Evolutionary conservation across 2,329 filamentous ascomycete species (phyloP).

Genomic region (Cladophialophora chaetospira): DNA sequence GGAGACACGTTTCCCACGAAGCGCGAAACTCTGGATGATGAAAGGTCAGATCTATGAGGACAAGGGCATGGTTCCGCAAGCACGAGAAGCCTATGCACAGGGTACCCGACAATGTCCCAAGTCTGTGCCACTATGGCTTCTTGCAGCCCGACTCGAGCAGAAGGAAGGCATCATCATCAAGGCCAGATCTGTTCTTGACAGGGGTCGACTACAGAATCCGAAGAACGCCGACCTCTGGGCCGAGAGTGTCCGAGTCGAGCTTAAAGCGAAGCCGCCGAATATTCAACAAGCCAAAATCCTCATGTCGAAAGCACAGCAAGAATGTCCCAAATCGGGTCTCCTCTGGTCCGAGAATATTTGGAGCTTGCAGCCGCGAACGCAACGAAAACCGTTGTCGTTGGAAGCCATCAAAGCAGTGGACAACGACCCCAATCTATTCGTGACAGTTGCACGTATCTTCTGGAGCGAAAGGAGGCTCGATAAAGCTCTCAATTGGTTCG

Average conservation of each 20-base stretch:
- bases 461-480: slow-evolving; percentile 92
- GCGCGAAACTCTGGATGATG: slow-evolving; percentile 94
- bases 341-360: slow-evolving; percentile 95
- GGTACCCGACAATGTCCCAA: slow-evolving; percentile 85
- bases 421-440: slow-evolving; percentile 84
- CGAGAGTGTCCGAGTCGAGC: slow-evolving; percentile 90
- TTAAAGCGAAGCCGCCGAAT: slow-evolving; percentile 72
- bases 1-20: slow-evolving; percentile 79
- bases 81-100: slow-evolving; percentile 83
- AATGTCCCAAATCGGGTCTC: slow-evolving; percentile 82
- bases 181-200: slow-evolving; percentile 89
- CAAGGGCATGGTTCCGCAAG: slow-evolving; percentile 75
- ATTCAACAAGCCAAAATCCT: slow-evolving; percentile 79
- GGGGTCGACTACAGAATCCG: slow-evolving; percentile 82
- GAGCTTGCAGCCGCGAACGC: slow-evolving; percentile 86
- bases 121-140: slow-evolving; percentile 84
- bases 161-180: slow-evolving; percentile 80
- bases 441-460: slow-evolving; percentile 91
- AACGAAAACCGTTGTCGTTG: slow-evolving; percentile 85
- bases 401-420: slow-evolving; percentile 98
- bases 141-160: slow-evolving; percentile 87
- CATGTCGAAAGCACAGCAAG: slow-evolving; percentile 91
- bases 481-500: slow-evolving; percentile 95
- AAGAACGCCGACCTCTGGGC: slow-evolving; percentile 85
- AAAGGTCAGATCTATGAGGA: slow-evolving; percentile 97